Base-by-base conservation (phyloP, 768 basidiomycete genomes). In the Boletus vermiculosoides region DNA sequence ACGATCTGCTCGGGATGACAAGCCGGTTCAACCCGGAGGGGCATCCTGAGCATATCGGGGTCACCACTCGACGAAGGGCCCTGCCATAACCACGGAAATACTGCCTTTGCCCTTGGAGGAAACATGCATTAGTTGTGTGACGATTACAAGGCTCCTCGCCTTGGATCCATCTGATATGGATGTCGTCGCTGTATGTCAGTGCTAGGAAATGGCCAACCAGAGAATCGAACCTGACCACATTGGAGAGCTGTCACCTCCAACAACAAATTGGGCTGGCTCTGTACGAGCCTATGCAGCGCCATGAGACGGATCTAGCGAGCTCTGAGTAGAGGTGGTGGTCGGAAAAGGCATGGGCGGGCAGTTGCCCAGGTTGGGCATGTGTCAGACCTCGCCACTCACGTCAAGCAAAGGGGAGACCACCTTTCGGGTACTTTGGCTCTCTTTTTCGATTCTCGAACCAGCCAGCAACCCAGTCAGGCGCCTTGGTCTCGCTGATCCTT, bases 301-400 rank as follows among this genome's bases (percentile, higher is more conserved):
- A 23, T 18, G 46, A 28, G 42, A 50, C 58, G 8, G 42, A 55
- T 61, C 45, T 40, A 51, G 63, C 44, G 25, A 53, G 45, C 50
- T 55, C 39, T 49, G 46, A 8, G 18, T 7, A 13, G 33, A n/a
- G n/a, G 16, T 39, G 37, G 37, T 31, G 15, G 34, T 51, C 51
- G 20, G 47, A 66, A 60, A 56, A 50, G 57, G 60, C 33, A 57
- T 49, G n/a, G 25, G 56, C 66, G 54, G 63, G n/a, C 63, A 46
- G 52, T 50, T 18, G 34, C 39, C 47, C 36, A 16, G 37, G 41
- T 45, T 36, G 52, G 63, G 57, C 52, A 58, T 66, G 57, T 60
- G 59, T 69, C 58, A 62, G 23, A 49, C 44, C 46, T 34, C 30
- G 31, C 45, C 55, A 44, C 45, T 25, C 50, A 42, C 41, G 57